Evolutionary conservation across 1,284 basidiomycete species (phyloP), one percentile per base, ranked within the genome.

Genomic region (Golubevia pallescens): DNA sequence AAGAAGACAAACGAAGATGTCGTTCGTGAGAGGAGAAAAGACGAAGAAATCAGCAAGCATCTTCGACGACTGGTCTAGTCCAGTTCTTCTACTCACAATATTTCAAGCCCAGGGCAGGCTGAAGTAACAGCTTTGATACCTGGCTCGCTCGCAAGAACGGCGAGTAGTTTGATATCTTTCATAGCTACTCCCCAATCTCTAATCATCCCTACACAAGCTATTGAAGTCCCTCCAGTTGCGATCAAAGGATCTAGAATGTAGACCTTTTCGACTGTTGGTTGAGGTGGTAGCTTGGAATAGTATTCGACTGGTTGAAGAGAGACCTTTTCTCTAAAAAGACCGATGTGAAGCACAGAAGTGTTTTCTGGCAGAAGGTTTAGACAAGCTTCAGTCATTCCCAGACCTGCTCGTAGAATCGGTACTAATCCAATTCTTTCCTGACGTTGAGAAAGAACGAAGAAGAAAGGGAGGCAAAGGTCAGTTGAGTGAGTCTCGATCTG

Each of bases 281-380:
- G 87, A 32, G 90, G 87, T 5, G 95, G 95, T 10, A 97, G 89
- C 87, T 96, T 96, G 68, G 93, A 95, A 86, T 95, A 95, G 86
- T 97, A 94, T 92, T 97, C 95, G 48, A 97, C 94, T 2, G 95
- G 94, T 77, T 95, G 93, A 57, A 97, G 88, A 48, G 91, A 91
- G 16, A 92, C 90, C 83, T 95, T 96, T 87, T 97, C 95, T 62
- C 95, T 89, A 87, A 92, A 97, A 19, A 97, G 87, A 52, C 95
- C 95, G 57, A 97, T 89, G 82, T 97, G 94, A 72, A 95, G 93
- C 1, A 96, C 93, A 1, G 92, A 90, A 1, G 95, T 94, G 60
- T 63, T 69, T 21, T 88, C 92, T 86, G 93, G 94, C 84, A 94
- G 93, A 54, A 94, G 88, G 62, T 90, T 89, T 69, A 95, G 87